Conservation (phyloP, 2,329 filamentous ascomycete genomes). For the Alternaria tenuissima region DNA sequence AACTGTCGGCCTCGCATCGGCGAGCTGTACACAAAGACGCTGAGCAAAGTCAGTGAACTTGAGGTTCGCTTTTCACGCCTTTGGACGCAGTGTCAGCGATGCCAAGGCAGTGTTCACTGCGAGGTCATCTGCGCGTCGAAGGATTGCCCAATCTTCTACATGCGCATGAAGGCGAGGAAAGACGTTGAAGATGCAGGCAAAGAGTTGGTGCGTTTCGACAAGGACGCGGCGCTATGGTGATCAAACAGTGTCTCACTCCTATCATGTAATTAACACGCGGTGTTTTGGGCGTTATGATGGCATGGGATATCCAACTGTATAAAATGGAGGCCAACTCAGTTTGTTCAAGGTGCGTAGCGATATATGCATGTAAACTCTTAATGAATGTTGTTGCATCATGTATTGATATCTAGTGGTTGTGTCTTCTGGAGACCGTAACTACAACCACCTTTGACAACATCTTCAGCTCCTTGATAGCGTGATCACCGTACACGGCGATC, state of each 20-base stretch:
- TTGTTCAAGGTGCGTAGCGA: conserved; percentile 1
- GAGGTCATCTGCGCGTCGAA: conserved; percentile 97
- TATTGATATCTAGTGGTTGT: background rate
- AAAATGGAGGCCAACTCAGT: background rate
- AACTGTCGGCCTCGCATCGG: conserved; percentile 86
- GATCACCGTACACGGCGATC: background rate
- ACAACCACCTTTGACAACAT: background rate
- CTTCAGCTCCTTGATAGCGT: background rate
- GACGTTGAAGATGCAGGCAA: conserved; percentile 94
- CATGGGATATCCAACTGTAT: conserved; percentile 1
- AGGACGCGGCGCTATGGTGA: conserved; percentile 76
- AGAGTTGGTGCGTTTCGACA: conserved; percentile 88
- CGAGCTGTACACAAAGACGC: conserved; percentile 91
- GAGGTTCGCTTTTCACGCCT: conserved; percentile 91
- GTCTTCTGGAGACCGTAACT: background rate
- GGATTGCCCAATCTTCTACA: conserved; percentile 99
- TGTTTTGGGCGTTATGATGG: conserved; percentile 13
- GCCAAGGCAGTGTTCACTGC: conserved; percentile 96
- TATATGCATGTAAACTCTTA: background rate
- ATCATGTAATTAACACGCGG: background rate
- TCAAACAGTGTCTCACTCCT: background rate
- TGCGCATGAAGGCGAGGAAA: conserved; percentile 99
- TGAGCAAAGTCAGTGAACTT: conserved; percentile 87
- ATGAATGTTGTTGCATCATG: background rate
- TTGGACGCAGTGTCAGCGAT: conserved; percentile 98